Base-by-base conservation (phyloP, 2,329 filamentous ascomycete species). In the Paramyrothecium roridum region DNA sequence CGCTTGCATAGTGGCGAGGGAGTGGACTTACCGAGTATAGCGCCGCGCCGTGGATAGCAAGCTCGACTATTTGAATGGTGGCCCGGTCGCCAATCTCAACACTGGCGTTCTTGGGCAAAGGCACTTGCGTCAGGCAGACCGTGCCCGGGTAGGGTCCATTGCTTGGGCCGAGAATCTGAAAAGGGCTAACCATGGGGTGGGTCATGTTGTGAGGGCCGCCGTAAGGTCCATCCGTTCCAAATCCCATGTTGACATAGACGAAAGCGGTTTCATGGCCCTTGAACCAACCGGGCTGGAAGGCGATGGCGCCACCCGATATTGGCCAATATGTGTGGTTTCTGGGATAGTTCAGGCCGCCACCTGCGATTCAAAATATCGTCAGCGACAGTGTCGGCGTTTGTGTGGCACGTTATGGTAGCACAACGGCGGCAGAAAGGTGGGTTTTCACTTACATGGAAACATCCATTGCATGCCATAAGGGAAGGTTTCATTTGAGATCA, bases 201-300 rank as follows among this genome's bases (percentile, higher is more conserved):
- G 91, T 96, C 87, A 96, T 96, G 79, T 98, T 98, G 8, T 75
- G 72, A 1, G 95, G 93, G 8, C 89, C 85, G 56, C 72, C 66
- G 57, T 81, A 79, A 17, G 85, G 84, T 0, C 82, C 84, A 11
- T 82, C 79, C 34, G 82, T 91, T 61, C 90, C 91, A 61, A 93
- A 85, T 61, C 95, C 95, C 54, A 98, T 80, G 77, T 98, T 98
- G 75, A 98, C 79, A 76, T 96, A 96, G 69, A 96, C 81, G 64
- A 91, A 84, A 19, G 92, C 93, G 7, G 85, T 87, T 37, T 83
- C 72, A 71, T 98, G 95, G 60, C 95, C 95, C 56, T 87, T 86
- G 78, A 97, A 97, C 95, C 95, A 98, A 66, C 93, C 95, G 0
- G 95, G 95, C 69, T 98, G 93, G 65, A 97, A 82, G 51, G 91